Evolutionary conservation across 2,329 filamentous ascomycete genomes (phyloP), one percentile per base, ranked within the genome.

Genomic region (Lecanosticta acicola): DNA sequence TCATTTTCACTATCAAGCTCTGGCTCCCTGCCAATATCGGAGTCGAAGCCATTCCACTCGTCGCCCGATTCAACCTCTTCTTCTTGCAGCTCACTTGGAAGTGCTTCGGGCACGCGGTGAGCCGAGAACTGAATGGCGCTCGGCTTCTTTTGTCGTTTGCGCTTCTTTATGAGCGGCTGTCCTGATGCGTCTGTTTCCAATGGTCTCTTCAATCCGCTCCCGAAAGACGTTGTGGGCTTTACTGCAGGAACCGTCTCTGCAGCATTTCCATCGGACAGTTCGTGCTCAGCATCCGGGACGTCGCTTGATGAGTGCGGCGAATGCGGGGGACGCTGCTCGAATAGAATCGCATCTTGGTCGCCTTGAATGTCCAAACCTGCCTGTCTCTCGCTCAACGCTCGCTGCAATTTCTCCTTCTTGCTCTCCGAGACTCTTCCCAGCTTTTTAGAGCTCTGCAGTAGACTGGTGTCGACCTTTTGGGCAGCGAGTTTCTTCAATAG

Each of bases 181-280:
- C 91, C 88, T 48, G 84, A 80, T 1, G 87, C 81, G 51, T 87
- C 88, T 8, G 88, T 56, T 37, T 37, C 9, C 35, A 98, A 72
- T 1, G 90, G 88, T 34, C 90, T 78, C 66, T 97, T 97, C 48
- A 98, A 68, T 4, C 93, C 93, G 50, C 82, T 84, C 16, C 93
- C 93, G 43, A 80, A 69, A 7, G 32, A 18, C 10, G 11, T n/a
- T 19, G 35, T 19, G 11, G 24, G 7, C 11, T 29, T 5, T 5
- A 11, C 11, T 29, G 24, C 5, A 29, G 24, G 24, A 5, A 29
- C 24, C n/a, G n/a, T n/a, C n/a, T n/a, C n/a, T n/a, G n/a, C n/a
- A n/a, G n/a, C n/a, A n/a, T n/a, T n/a, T n/a, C n/a, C n/a, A n/a
- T n/a, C n/a, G n/a, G 24, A 29, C 24, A 29, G 24, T 11, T 29